Evolutionary conservation across 345 rosid genomes (phyloP).

Genomic region (Eucalyptus decipiens): DNA sequence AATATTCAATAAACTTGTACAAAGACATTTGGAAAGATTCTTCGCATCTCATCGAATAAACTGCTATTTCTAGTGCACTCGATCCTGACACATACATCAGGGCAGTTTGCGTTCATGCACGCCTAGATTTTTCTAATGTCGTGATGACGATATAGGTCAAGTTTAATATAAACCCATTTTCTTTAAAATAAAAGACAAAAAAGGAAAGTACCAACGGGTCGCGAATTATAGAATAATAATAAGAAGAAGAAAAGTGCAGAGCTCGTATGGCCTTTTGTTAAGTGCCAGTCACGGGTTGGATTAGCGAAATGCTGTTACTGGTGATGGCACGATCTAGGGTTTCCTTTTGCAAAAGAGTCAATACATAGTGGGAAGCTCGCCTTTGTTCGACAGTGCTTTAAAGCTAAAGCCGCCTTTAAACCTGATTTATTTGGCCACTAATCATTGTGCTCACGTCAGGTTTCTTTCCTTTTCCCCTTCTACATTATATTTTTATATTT

Average conservation of each 20-base stretch:
- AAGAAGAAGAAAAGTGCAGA: background rate
- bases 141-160: background rate
- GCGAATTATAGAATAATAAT: background rate
- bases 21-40: background rate
- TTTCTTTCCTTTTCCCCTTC: background rate
- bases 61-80: background rate
- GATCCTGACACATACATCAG: background rate
- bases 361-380: background rate
- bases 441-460: background rate
- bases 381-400: background rate
- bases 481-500: background rate
- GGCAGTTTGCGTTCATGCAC: background rate
- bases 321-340: background rate
- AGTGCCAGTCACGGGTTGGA: background rate
- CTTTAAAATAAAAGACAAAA: background rate
- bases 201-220: background rate
- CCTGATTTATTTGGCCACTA: background rate
- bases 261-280: background rate
- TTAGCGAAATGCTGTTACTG: background rate
- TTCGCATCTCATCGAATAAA: background rate
- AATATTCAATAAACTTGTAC: background rate
- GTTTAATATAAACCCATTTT: background rate
- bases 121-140: background rate
- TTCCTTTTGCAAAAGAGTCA: background rate
- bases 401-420: background rate